phyloP scores from a whole-genome alignment of 208 protist genomes.

The Leishmania major region DNA sequence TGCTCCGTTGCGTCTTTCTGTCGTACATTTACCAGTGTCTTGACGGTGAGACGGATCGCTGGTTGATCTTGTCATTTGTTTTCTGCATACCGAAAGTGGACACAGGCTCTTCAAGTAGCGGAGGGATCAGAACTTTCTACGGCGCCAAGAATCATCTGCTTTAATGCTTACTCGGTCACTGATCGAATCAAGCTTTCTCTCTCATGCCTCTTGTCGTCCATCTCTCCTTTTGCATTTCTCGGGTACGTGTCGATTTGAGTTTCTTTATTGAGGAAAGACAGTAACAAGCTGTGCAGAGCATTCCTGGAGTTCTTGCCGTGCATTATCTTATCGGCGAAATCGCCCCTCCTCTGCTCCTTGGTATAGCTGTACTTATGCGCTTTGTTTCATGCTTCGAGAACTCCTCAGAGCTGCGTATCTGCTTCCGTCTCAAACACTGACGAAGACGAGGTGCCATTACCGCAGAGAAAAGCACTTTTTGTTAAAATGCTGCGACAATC shows the following conservation, averaged over 20 bases:
- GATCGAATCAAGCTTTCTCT: neutral
- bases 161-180: neutral
- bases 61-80: neutral
- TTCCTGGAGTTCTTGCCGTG: neutral
- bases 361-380: neutral
- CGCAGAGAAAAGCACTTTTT: neutral
- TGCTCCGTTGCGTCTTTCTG: neutral
- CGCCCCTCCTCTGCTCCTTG: neutral
- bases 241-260: neutral
- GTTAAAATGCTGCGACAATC: neutral
- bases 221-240: neutral
- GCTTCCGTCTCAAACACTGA: neutral
- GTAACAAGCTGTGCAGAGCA: neutral
- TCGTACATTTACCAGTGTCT: neutral
- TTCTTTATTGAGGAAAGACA: neutral
- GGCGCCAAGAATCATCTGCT: neutral
- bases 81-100: neutral
- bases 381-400: neutral
- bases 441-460: neutral
- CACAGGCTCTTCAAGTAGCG: neutral
- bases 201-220: neutral
- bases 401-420: neutral
- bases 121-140: neutral
- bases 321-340: neutral
- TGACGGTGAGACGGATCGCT: neutral